phyloP scores from a whole-genome alignment of 2,329 filamentous ascomycete species.

The Penicillium sclerotiorum region DNA sequence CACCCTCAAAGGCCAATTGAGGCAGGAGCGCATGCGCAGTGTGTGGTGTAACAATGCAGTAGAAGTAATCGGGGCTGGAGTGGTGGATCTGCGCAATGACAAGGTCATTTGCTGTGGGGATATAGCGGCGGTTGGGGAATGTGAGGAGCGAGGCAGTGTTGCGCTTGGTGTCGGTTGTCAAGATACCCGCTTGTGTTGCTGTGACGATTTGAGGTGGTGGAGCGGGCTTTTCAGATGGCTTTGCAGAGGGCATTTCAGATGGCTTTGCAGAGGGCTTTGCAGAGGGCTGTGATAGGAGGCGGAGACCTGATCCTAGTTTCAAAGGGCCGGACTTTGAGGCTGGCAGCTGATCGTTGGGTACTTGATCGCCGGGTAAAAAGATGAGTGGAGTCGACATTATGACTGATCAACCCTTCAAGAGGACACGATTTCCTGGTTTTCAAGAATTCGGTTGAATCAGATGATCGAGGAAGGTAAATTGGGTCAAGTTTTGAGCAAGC shows the following conservation, averaged over 20 bases:
- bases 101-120: slow-evolving; percentile 77
- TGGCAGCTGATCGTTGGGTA: slow-evolving; percentile 69
- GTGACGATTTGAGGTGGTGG: too few relatives aligned
- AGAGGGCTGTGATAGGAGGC: slow-evolving; percentile 74
- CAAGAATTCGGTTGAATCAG: too few relatives aligned
- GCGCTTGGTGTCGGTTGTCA: slow-evolving; percentile 43
- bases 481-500: not conserved
- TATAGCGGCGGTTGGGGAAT: slow-evolving; percentile 63
- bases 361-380: slow-evolving; percentile 78
- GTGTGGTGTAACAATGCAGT: slow-evolving; percentile 71
- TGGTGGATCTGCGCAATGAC: slow-evolving; percentile 85
- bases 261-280: slow-evolving; percentile 60
- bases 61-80: slow-evolving; percentile 74
- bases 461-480: not conserved
- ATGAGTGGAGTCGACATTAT: slow-evolving; percentile 63
- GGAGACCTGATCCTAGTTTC: slow-evolving; percentile 80
- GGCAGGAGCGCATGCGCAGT: slow-evolving; percentile 70
- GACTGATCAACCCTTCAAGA: too few relatives aligned
- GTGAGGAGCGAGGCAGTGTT: slow-evolving; percentile 41
- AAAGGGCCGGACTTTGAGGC: slow-evolving; percentile 67
- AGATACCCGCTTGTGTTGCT: slow-evolving; percentile 39
- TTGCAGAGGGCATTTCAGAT: slow-evolving; percentile 63
- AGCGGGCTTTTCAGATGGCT: slow-evolving; percentile 56
- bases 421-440: too few relatives aligned
- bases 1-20: slow-evolving; percentile 89